Evolutionary conservation across 495 filamentous ascomycete species (phyloP).

Genomic region (Lasiosphaeria ovina): DNA sequence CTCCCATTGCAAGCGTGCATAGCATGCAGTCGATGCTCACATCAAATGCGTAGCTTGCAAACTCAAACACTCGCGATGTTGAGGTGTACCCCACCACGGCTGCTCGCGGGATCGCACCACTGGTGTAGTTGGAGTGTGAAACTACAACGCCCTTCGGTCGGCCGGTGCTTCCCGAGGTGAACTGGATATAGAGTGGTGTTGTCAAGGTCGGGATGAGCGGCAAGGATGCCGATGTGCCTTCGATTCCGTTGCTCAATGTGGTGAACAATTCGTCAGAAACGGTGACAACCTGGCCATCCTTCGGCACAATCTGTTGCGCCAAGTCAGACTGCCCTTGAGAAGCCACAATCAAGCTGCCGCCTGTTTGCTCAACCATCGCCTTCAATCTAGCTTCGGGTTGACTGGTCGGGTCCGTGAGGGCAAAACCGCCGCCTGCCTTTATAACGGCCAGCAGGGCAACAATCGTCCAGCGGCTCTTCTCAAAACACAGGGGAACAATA

Average conservation of each 20-base stretch:
- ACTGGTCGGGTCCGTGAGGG: conserved; percentile 39
- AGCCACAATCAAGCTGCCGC: conserved; percentile 51
- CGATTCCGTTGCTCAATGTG: not conserved
- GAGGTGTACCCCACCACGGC: conserved; percentile 39
- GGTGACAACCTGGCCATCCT: conserved; percentile 25
- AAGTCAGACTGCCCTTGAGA: conserved; percentile 41
- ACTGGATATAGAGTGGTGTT: conserved; percentile 42
- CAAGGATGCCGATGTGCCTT: conserved; percentile 3
- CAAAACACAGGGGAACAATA: conserved; percentile 52
- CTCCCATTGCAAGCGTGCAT: conserved; percentile 51
- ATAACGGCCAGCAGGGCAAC: conserved; percentile 54
- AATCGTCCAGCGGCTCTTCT: conserved; percentile 54
- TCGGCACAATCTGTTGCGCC: conserved; percentile 29
- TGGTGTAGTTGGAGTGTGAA: conserved; percentile 43
- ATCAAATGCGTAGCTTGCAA: conserved; percentile 53
- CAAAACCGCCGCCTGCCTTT: conserved; percentile 49
- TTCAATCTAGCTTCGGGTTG: conserved; percentile 50
- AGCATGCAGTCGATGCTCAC: conserved; percentile 52
- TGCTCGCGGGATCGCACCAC: conserved; percentile 39
- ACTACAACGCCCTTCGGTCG: conserved; percentile 48
- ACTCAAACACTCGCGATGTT: conserved; percentile 46
- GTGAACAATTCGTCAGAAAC: conserved; percentile 13
- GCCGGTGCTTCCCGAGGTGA: conserved; percentile 51
- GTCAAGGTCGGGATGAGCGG: conserved; percentile 25
- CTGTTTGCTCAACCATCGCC: conserved; percentile 51